Conservation (phyloP, 192 early-diverging fungal species). For the Backusella tuberculispora region DNA sequence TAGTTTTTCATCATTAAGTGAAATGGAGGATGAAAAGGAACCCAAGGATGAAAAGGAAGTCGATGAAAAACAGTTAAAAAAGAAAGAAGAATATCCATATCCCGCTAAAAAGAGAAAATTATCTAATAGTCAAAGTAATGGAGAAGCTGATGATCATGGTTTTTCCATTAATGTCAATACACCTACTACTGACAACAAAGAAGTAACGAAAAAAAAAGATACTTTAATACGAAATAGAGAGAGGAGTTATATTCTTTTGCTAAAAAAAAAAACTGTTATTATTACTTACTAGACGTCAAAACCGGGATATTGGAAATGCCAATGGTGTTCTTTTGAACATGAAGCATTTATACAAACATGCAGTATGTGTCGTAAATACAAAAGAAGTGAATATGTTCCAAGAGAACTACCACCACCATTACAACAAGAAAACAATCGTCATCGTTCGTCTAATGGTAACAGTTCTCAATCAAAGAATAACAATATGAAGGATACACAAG, state of each 20-base stretch:
- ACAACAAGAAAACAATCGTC: not conserved
- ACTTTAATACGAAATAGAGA: not conserved
- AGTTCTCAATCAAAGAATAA: too few relatives aligned
- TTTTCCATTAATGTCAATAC: not conserved
- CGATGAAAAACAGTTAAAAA: not conserved
- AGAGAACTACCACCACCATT: not conserved
- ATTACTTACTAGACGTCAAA: not conserved
- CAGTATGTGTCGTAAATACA: conserved; percentile 6
- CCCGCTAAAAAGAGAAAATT: not conserved
- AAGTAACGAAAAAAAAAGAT: too few relatives aligned
- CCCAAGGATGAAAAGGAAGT: too few relatives aligned
- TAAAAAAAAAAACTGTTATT: too few relatives aligned
- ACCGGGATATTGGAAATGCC: not conserved
- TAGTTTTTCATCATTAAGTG: not conserved
- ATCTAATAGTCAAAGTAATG: not conserved
- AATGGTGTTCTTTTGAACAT: not conserved
- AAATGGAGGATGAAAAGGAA: not conserved
- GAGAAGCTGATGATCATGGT: not conserved
- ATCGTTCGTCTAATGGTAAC: too few relatives aligned
- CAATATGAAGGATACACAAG: too few relatives aligned
- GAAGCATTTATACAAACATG: not conserved
- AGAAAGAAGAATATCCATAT: not conserved
- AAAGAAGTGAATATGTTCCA: not conserved
- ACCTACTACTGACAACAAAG: not conserved
- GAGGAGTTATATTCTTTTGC: not conserved